These are phyloP conservation scores for Athelia psychrophila DNA, from an alignment of 1,284 basidiomycete species.

Conservation along the genomic window DNA sequence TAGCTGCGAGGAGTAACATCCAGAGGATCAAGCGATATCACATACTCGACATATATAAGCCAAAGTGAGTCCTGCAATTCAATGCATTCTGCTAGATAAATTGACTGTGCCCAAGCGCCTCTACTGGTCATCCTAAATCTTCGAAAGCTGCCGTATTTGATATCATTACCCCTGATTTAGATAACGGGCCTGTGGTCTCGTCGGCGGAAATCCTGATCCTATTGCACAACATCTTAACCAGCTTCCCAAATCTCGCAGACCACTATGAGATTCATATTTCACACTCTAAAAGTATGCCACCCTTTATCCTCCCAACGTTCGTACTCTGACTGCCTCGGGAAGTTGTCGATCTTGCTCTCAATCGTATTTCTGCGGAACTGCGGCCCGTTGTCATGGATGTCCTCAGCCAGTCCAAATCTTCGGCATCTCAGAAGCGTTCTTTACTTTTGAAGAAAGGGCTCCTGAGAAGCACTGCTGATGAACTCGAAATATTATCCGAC, in stretches of 20 bases:
- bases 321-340: neutral
- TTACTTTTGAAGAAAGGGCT: slow-evolving; percentile 66
- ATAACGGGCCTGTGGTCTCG: slow-evolving; percentile 57
- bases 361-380: slow-evolving; percentile 53
- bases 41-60: slow-evolving; percentile 70
- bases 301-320: neutral
- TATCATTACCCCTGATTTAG: slow-evolving; percentile 72
- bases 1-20: slow-evolving; percentile 73
- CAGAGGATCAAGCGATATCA: slow-evolving; percentile 90
- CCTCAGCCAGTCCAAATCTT: slow-evolving; percentile 60
- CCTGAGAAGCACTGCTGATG: slow-evolving; percentile 58
- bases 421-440: slow-evolving; percentile 64
- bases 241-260: slow-evolving; percentile 64
- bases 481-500: slow-evolving; percentile 67
- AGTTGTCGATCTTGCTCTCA: slow-evolving; percentile 68
- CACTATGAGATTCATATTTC: slow-evolving; percentile 73
- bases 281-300: slow-evolving; percentile 62
- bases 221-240: slow-evolving; percentile 60
- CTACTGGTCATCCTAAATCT: slow-evolving; percentile 68
- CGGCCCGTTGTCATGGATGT: slow-evolving; percentile 56
- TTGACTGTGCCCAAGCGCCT: slow-evolving; percentile 35
- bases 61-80: slow-evolving; percentile 42
- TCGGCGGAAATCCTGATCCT: slow-evolving; percentile 70
- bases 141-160: slow-evolving; percentile 76
- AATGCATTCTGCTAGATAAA: too few relatives aligned